Percentiles rank a stretch among this genome's conserved stretches.
phyloP scores from a whole-genome alignment of 106 monocot species.

The Posidonia australis region DNA sequence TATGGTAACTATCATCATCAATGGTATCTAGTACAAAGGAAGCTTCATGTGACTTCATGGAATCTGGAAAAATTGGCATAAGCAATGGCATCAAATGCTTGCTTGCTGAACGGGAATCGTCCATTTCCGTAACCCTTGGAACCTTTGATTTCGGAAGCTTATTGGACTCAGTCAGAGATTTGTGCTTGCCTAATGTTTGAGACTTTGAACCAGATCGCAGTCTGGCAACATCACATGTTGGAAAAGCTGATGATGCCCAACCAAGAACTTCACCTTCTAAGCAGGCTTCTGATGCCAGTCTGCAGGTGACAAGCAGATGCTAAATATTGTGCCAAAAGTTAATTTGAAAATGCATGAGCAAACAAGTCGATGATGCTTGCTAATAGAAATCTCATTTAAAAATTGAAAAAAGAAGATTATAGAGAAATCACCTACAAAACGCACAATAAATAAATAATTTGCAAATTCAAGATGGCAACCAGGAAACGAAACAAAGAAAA shows the following conservation, averaged over 20 bases:
- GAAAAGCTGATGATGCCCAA: constrained; percentile 15
- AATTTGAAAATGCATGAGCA: no score
- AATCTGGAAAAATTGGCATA: neutral
- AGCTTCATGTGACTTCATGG: neutral
- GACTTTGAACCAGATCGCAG: neutral
- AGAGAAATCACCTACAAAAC: no score
- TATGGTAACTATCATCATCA: neutral
- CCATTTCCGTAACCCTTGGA: neutral
- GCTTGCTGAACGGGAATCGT: constrained; percentile 1
- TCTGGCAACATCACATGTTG: constrained; percentile 5
- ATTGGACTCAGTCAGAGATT: neutral
- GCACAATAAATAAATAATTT: no score
- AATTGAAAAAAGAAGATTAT: no score
- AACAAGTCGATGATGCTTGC: no score
- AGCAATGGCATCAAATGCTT: neutral
- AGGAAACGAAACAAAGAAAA: no score
- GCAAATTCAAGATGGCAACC: no score
- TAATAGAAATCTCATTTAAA: no score
- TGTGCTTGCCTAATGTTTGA: constrained; percentile 7
- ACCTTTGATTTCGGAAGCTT: constrained; percentile 7
- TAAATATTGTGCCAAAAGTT: neutral
- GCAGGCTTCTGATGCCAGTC: constrained; percentile 6
- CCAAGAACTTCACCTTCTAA: constrained; percentile 1
- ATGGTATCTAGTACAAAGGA: neutral
- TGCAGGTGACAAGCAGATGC: neutral